A percentile compares a stretch with the other conserved stretches of the same genome.
Evolutionary conservation across 192 early-diverging fungal species (phyloP).

Genomic region (Borealophlyctis nickersoniae): DNA sequence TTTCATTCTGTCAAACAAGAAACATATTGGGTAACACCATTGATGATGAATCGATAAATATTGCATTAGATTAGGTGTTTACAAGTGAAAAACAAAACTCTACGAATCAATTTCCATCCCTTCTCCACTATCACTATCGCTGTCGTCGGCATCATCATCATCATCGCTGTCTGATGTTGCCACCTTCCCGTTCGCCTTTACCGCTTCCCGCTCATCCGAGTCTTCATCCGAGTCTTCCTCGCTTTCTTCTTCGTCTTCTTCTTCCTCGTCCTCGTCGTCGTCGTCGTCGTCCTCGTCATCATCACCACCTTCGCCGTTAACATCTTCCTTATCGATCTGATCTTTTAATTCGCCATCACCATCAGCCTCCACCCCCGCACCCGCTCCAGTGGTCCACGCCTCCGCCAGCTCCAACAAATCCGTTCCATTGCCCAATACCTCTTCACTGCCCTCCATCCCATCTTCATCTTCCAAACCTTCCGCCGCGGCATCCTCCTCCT

Average conservation of each 20-base stretch:
- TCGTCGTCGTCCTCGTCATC: slow-evolving; percentile 3
- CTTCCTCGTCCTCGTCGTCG: slow-evolving; percentile 5
- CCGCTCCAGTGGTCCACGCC: not conserved
- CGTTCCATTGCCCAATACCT: not conserved
- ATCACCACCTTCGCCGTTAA: not conserved
- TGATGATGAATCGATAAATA: no score
- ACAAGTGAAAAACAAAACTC: no score
- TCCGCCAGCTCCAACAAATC: not conserved
- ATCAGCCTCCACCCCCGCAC: not conserved
- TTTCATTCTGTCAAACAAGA: no score
- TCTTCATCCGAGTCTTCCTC: no score
- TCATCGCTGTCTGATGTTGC: no score
- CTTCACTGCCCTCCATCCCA: not conserved
- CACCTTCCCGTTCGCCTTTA: no score
- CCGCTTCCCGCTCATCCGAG: no score
- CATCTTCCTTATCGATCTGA: not conserved
- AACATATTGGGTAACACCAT: no score
- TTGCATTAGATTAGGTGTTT: no score
- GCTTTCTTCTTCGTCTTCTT: not conserved
- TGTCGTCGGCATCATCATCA: no score
- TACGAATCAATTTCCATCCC: no score
- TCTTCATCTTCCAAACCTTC: slow-evolving; percentile 1
- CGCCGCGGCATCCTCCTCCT: not conserved
- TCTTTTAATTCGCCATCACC: not conserved
- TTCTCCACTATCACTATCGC: no score